phyloP scores from a whole-genome alignment of 768 basidiomycete genomes.

The Ramaria sp. region DNA sequence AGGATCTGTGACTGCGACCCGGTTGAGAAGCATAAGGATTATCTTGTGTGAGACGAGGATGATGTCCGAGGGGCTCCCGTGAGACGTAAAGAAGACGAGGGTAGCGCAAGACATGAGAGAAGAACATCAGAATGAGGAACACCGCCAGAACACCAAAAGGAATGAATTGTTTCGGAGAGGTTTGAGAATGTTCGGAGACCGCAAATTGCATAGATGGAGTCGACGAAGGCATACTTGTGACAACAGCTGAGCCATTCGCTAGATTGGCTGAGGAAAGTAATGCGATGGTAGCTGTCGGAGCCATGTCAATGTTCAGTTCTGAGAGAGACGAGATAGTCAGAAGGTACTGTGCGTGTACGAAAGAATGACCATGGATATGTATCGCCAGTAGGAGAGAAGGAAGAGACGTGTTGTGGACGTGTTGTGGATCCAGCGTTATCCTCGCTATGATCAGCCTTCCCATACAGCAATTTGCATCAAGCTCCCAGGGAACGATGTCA shows the following conservation, averaged over 20 bases:
- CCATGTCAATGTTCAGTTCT: neutral
- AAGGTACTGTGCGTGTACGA: neutral
- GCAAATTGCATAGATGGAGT: neutral
- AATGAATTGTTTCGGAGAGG: neutral
- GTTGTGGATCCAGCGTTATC: neutral
- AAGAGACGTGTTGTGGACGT: neutral
- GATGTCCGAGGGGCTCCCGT: neutral
- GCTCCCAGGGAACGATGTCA: no score
- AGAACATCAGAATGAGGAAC: neutral
- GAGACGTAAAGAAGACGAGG: neutral
- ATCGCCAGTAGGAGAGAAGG: neutral
- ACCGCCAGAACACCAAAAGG: neutral
- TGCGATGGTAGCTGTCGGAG: neutral
- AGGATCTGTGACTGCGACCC: neutral
- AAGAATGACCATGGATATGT: neutral
- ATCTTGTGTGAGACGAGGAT: neutral
- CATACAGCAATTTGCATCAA: no score
- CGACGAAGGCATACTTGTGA: neutral
- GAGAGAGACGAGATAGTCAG: neutral
- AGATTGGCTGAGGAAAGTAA: neutral
- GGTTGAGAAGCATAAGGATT: neutral
- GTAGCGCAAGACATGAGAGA: neutral
- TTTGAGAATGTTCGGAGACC: neutral
- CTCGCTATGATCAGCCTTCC: no score
- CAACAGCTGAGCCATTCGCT: neutral